Percentiles rank a stretch among this genome's conserved stretches.
These are phyloP conservation scores for Ophiostoma montium DNA, from an alignment of 2,329 filamentous ascomycete species.

Conservation along the genomic window DNA sequence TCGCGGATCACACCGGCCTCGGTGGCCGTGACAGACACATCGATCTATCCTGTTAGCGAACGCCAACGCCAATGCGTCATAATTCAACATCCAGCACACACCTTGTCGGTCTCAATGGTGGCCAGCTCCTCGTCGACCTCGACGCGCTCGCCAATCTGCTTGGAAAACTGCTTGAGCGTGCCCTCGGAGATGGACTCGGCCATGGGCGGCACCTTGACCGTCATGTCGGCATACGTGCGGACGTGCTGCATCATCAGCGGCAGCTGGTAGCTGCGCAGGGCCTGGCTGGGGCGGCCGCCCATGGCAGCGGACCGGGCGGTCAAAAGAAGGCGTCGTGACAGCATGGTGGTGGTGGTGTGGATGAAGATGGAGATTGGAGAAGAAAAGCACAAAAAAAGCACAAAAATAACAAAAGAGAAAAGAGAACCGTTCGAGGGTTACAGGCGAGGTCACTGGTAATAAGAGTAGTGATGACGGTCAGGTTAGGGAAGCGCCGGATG, in stretches of 20 bases:
- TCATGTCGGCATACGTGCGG: constrained; percentile 58
- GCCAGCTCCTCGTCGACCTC: constrained; percentile 96
- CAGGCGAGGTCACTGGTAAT: too few relatives aligned
- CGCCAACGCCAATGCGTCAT: too few relatives aligned
- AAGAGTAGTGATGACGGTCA: not conserved
- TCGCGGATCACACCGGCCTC: constrained; percentile 85
- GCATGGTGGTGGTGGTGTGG: constrained; percentile 20
- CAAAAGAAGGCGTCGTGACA: constrained; percentile 24
- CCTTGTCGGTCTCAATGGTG: constrained; percentile 98
- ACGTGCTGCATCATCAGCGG: constrained; percentile 41
- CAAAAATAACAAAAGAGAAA: not conserved
- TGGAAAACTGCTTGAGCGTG: constrained; percentile 89
- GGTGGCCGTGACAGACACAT: constrained; percentile 90
- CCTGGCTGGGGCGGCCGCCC: constrained; percentile 25
- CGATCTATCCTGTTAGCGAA: constrained; percentile 51
- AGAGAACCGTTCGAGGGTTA: not conserved
- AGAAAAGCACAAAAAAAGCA: not conserved
- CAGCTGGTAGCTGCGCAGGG: constrained; percentile 30
- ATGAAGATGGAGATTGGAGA: not conserved
- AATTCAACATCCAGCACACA: too few relatives aligned
- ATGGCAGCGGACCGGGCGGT: constrained; percentile 17
- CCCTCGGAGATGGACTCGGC: constrained; percentile 97
- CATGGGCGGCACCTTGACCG: constrained; percentile 95
- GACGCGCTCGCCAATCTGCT: constrained; percentile 83
- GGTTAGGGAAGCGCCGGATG: constrained; percentile 1